Percentiles rank a stretch among this genome's conserved stretches.
phyloP scores from a whole-genome alignment of 75 land plant genomes.

The Pseudotsuga menziesii region DNA sequence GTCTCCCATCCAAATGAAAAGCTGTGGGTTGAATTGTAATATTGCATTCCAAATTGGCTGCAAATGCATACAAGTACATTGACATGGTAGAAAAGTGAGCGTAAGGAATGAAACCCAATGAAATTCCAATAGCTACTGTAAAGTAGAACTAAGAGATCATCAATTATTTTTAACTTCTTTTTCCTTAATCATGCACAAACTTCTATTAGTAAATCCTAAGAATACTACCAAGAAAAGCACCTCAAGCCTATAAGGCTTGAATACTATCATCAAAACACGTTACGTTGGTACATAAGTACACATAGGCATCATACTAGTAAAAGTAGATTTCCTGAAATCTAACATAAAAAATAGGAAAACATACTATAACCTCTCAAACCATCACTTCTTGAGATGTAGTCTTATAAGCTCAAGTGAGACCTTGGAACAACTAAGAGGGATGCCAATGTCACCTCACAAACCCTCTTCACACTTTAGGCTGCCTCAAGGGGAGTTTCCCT shows the following conservation, averaged over 20 bases:
- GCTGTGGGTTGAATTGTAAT: conserved; percentile 56
- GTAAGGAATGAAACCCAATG: not conserved
- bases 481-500: too few species aligned
- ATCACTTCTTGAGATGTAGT: too few species aligned
- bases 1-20: conserved; percentile 90
- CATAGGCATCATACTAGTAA: not conserved
- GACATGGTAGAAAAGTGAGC: not conserved
- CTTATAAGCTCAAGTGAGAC: too few species aligned
- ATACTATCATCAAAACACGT: not conserved
- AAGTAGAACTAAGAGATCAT: not conserved
- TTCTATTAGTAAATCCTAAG: not conserved
- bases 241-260: not conserved
- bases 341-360: not conserved
- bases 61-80: conserved; percentile 12
- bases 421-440: too few species aligned
- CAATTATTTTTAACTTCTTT: not conserved
- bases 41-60: conserved; percentile 90
- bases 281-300: not conserved
- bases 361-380: not conserved
- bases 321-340: not conserved
- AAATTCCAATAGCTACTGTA: not conserved
- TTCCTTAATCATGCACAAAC: not conserved
- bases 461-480: too few species aligned
- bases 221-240: not conserved
- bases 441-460: too few species aligned